Evolutionary conservation across 129 eudicot genomes (phyloP).

Genomic region (Lactuca saligna): DNA sequence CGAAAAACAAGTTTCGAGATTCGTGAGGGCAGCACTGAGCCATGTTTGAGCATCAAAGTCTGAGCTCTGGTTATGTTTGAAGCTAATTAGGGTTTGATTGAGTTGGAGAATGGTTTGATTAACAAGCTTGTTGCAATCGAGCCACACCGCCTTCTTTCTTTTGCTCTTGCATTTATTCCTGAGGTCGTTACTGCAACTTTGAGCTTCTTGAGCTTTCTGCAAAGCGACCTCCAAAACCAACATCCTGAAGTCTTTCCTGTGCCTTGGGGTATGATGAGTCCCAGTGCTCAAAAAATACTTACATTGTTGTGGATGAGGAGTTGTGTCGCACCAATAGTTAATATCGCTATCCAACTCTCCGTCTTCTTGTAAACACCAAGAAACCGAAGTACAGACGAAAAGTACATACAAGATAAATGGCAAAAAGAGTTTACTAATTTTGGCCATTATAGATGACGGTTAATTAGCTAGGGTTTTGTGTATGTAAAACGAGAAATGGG

Average conservation of each 20-base stretch:
- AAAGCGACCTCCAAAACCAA: conserved; percentile 45
- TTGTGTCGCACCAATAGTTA: conserved; percentile 62
- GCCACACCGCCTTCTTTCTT: conserved; percentile 58
- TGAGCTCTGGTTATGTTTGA: conserved; percentile 38
- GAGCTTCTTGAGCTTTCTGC: conserved; percentile 45
- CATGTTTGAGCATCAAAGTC: conserved; percentile 66
- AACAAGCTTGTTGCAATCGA: conserved; percentile 55
- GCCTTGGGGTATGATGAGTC: conserved; percentile 34
- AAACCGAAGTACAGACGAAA: conserved; percentile 6
- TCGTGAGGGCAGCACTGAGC: conserved; percentile 80
- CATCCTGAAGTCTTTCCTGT: conserved; percentile 50
- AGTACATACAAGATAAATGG: conserved; percentile 24
- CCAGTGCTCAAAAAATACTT: conserved; percentile 45
- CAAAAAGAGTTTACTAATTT: conserved; percentile 15
- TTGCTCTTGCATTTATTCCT: conserved; percentile 46
- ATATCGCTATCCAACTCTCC: conserved; percentile 35
- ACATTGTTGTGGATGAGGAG: conserved; percentile 75
- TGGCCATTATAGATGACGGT: conserved; percentile 23
- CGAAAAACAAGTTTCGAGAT: conserved; percentile 66
- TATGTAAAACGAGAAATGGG: conserved; percentile 14
- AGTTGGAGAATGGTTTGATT: conserved; percentile 51
- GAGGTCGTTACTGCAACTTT: conserved; percentile 30
- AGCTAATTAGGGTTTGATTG: conserved; percentile 49
- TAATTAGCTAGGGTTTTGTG: conserved; percentile 5
- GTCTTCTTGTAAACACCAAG: conserved; percentile 21